Conservation (phyloP, 305 asterid genomes). For the Fraxinus nigra region DNA sequence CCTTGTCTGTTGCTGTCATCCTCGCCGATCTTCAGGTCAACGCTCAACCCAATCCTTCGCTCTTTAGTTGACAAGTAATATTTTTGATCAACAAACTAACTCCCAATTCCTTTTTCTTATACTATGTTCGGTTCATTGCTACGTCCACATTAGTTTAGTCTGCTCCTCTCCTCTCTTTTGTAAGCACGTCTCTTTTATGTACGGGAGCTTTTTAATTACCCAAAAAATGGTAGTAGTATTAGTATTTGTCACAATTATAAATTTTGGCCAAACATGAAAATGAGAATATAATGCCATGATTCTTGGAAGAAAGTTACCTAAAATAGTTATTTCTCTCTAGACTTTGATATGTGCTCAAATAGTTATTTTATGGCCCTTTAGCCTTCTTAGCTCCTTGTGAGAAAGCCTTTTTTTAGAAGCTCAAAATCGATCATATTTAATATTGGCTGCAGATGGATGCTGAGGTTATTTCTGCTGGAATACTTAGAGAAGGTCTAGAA, state of each 20-base stretch:
- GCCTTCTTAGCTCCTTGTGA: background rate
- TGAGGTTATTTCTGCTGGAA: slow-evolving; percentile 80
- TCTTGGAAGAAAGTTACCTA: background rate
- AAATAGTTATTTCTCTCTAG: background rate
- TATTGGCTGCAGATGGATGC: slow-evolving; percentile 76
- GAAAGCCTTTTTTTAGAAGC: background rate
- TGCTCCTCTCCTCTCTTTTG: background rate
- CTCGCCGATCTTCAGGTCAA: slow-evolving; percentile 88
- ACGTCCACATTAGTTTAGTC: background rate
- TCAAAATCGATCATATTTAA: slow-evolving; percentile 2
- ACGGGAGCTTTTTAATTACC: background rate
- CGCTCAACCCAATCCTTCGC: background rate
- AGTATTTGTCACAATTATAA: background rate
- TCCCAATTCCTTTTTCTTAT: background rate
- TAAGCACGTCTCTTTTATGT: too few relatives aligned
- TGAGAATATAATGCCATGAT: background rate
- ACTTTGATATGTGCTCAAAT: background rate
- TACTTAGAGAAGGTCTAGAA: slow-evolving; percentile 61
- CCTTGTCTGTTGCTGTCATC: slow-evolving; percentile 69
- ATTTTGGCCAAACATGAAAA: background rate
- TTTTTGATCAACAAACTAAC: background rate
- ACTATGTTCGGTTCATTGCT: background rate
- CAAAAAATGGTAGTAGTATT: background rate
- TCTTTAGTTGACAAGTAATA: background rate
- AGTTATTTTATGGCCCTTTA: background rate